A percentile compares a stretch with the other conserved stretches of the same genome.
These are phyloP conservation scores for Stramenopiles sp. DNA, from an alignment of 352 stramenopile species.

Conservation along the genomic window DNA sequence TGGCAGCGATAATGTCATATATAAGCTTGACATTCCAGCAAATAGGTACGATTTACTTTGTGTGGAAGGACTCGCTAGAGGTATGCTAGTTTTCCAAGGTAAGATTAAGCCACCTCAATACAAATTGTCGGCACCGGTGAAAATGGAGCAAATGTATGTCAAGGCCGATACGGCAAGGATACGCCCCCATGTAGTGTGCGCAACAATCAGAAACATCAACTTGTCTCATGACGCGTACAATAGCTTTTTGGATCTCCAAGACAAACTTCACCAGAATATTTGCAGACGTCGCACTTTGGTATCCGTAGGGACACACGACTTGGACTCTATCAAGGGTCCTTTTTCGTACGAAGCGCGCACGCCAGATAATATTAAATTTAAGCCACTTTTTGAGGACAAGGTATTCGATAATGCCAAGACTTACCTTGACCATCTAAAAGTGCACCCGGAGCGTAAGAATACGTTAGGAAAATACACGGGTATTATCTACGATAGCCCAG, in stretches of 20 bases:
- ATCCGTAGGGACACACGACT: slow-evolving; percentile 97
- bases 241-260: slow-evolving; percentile 98
- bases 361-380: slow-evolving; percentile 84
- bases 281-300: slow-evolving; percentile 95
- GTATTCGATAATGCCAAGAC: slow-evolving; percentile 53
- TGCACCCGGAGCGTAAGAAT: slow-evolving; percentile 42
- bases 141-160: slow-evolving; percentile 10
- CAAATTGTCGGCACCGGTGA: not conserved
- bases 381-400: slow-evolving; percentile 60
- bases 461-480: slow-evolving; percentile 97
- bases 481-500: slow-evolving; percentile 95
- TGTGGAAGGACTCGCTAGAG: slow-evolving; percentile 87
- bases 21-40: slow-evolving; percentile 99
- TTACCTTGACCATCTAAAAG: slow-evolving; percentile 85
- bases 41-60: slow-evolving; percentile 99
- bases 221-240: slow-evolving; percentile 89
- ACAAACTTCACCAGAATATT: slow-evolving; percentile 99
- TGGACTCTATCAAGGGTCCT: slow-evolving; percentile 79
- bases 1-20: slow-evolving; percentile 67
- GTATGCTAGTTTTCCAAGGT: slow-evolving; percentile 87
- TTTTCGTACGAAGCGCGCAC: slow-evolving; percentile 74
- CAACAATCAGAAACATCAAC: slow-evolving; percentile 62
- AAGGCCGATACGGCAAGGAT: slow-evolving; percentile 35
- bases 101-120: slow-evolving; percentile 59
- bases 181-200: slow-evolving; percentile 90